Percentiles rank a stretch among this genome's conserved stretches.
Evolutionary conservation across 176 grass and related monocot genomes (phyloP).

Genomic region (Urochloa ruziziensis): DNA sequence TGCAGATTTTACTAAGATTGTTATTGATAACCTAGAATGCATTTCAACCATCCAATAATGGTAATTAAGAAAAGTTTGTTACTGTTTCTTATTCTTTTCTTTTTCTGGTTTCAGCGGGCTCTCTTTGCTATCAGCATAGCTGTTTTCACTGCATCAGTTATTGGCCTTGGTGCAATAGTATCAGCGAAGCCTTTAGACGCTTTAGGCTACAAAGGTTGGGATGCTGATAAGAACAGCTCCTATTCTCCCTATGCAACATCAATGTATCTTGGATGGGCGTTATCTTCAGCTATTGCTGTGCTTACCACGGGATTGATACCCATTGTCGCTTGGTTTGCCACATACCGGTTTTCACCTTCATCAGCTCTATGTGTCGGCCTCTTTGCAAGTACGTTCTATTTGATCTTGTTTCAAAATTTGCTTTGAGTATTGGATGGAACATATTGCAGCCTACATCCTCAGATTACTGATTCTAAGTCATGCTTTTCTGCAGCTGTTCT

Average conservation of each 20-base stretch:
- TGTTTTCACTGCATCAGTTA: conserved; percentile 78
- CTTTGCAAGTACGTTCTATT: conserved; percentile 63
- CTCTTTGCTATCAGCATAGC: conserved; percentile 64
- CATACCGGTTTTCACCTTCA: conserved; percentile 84
- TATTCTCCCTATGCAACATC: conserved; percentile 96
- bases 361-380: conserved; percentile 90
- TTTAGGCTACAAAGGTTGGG: conserved; percentile 95
- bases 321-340: conserved; percentile 96
- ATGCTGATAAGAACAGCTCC: conserved; percentile 69
- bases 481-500: conserved; percentile 71
- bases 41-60: conserved; percentile 16
- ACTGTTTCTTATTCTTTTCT: conserved; percentile 4
- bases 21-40: conserved; percentile 14
- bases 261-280: conserved; percentile 96
- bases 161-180: conserved; percentile 93
- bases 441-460: neutral
- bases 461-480: conserved; percentile 18
- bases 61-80: neutral
- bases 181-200: conserved; percentile 95
- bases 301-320: conserved; percentile 78
- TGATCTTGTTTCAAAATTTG: conserved; percentile 17
- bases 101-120: conserved; percentile 55
- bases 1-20: neutral
- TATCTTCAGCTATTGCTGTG: conserved; percentile 81
- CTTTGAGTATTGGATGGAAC: conserved; percentile 19